Conservation (phyloP, 306 rosid genomes). For the Urtica urens region DNA sequence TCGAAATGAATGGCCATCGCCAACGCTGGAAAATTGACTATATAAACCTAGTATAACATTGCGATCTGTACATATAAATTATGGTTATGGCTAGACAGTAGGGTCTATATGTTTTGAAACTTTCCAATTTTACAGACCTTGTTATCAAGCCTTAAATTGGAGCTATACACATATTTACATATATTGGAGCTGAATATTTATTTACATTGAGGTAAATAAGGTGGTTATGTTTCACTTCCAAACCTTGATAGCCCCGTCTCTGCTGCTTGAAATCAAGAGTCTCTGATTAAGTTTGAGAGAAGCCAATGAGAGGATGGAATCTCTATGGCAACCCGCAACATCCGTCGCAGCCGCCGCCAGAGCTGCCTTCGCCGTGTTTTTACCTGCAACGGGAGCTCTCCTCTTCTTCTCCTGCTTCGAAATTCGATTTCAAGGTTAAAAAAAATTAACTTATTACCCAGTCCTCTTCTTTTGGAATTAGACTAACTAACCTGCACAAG, state of each 20-base stretch:
- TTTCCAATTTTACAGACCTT: conserved; percentile 7
- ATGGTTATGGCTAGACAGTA: neutral
- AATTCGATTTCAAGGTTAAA: too few species aligned
- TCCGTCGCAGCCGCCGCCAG: conserved; percentile 91
- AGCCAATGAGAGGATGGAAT: conserved; percentile 69
- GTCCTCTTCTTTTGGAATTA: too few species aligned
- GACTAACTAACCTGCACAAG: conserved; percentile 72
- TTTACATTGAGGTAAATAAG: too few species aligned
- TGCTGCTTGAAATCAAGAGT: conserved; percentile 69
- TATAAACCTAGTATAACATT: too few species aligned
- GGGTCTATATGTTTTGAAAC: neutral
- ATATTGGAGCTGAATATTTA: conserved; percentile 27
- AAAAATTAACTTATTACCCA: too few species aligned
- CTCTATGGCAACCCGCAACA: conserved; percentile 87
- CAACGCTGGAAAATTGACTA: too few species aligned
- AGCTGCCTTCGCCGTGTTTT: conserved; percentile 63
- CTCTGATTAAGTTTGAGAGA: conserved; percentile 90
- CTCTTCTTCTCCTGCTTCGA: conserved; percentile 72
- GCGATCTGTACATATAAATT: conserved; percentile 22
- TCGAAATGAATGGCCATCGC: too few species aligned
- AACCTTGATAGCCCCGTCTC: conserved; percentile 95
- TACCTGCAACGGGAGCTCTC: conserved; percentile 62
- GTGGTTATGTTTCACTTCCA: conserved; percentile 82
- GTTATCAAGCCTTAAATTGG: conserved; percentile 12
- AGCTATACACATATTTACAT: conserved; percentile 10